A percentile compares a stretch with the other conserved stretches of the same genome.
Evolutionary conservation across 2,329 filamentous ascomycete species (phyloP).

Genomic region (Penicillium aurantiogriseum): DNA sequence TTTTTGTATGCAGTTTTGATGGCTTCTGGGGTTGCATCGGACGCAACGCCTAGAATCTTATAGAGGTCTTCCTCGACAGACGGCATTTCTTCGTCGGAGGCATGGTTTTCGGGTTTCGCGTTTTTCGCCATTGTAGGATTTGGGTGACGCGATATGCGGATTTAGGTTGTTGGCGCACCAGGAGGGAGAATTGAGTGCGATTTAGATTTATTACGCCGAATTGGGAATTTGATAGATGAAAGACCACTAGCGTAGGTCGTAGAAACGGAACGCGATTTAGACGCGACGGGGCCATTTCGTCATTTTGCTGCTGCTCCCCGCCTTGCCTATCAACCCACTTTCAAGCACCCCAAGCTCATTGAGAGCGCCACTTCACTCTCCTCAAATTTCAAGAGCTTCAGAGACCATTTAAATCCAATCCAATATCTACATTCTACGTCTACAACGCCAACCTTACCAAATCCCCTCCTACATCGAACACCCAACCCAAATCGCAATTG

Average conservation of each 20-base stretch:
- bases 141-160: not conserved
- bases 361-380: not conserved
- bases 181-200: not conserved
- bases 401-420: not conserved
- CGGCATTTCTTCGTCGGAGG: conserved; percentile 37
- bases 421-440: not conserved
- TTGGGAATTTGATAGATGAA: not conserved
- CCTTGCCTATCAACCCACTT: conserved; percentile 10
- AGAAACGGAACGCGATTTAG: conserved; percentile 21
- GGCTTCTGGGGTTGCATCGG: conserved; percentile 70
- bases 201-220: not conserved
- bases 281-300: conserved; percentile 29
- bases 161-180: too few species aligned
- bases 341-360: conserved; percentile 3
- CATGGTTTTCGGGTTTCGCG: conserved; percentile 45
- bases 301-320: conserved; percentile 27
- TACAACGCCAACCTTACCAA: not conserved
- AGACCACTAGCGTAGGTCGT: not conserved
- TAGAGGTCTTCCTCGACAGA: conserved; percentile 60
- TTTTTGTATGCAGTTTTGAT: conserved; percentile 92
- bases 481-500: not conserved
- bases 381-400: not conserved
- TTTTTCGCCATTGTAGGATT: conserved; percentile 20
- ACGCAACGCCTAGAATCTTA: conserved; percentile 69
- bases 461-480: not conserved